Percentiles rank a stretch among this genome's conserved stretches.
phyloP scores from a whole-genome alignment of 345 rosid species.

The Eucalyptus decipiens region DNA sequence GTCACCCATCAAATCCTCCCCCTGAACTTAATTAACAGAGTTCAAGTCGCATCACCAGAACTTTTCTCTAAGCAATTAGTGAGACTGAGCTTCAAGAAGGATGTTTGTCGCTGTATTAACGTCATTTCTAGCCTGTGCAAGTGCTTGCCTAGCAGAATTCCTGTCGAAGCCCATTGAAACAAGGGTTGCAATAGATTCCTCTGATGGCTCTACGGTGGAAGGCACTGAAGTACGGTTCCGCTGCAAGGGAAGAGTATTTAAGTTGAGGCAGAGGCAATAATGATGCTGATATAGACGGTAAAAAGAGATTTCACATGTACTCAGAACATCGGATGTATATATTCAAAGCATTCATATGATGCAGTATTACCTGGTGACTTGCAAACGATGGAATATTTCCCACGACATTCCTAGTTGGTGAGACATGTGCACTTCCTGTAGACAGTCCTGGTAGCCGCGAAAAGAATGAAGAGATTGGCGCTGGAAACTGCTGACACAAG shows the following conservation, averaged over 20 bases:
- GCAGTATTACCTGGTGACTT: constrained; percentile 50
- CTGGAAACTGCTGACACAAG: constrained; percentile 45
- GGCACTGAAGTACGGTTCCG: constrained; percentile 30
- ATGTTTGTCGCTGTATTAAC: constrained; percentile 86
- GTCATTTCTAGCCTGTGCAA: constrained; percentile 73
- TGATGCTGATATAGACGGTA: neutral
- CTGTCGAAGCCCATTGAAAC: constrained; percentile 93
- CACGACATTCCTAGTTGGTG: constrained; percentile 37
- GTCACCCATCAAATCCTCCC: neutral
- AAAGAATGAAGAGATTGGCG: constrained; percentile 49
- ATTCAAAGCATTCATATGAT: neutral
- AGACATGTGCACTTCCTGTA: constrained; percentile 34
- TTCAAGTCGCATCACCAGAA: neutral
- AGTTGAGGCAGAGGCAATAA: neutral
- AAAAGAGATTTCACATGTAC: neutral
- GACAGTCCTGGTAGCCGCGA: constrained; percentile 67
- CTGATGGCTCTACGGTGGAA: constrained; percentile 50
- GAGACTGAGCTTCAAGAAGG: constrained; percentile 86
- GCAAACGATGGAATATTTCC: constrained; percentile 33
- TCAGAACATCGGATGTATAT: neutral
- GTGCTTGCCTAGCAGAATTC: constrained; percentile 88
- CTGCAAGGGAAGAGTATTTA: constrained; percentile 16
- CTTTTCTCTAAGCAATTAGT: neutral
- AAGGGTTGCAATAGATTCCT: constrained; percentile 59
- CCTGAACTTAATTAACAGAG: neutral